Evolutionary conservation across 1,284 basidiomycete genomes (phyloP).

Genomic region (Tilletia setariae): DNA sequence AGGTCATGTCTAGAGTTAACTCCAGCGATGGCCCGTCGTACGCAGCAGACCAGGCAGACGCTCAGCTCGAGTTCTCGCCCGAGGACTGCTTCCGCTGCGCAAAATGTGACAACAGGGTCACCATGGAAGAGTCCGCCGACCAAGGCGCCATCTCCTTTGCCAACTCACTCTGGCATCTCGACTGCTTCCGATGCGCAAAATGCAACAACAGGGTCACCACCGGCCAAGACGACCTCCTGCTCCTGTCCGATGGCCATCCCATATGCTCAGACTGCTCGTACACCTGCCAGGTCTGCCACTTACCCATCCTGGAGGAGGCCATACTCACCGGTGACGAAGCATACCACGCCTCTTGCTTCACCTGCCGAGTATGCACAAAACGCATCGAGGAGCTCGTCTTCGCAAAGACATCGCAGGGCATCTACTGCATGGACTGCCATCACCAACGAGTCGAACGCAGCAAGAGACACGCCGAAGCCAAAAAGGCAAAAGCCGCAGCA

Average conservation of each 20-base stretch:
- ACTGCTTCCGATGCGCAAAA: constrained; percentile 44
- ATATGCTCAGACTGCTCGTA: constrained; percentile 97
- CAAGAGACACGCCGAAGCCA: constrained; percentile 73
- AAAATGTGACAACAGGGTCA: too few species aligned
- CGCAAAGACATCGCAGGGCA: constrained; percentile 95
- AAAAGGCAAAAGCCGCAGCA: constrained; percentile 54
- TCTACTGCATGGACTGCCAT: constrained; percentile 97
- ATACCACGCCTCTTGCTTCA: constrained; percentile 97
- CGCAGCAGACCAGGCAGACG: too few species aligned
- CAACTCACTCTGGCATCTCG: constrained; percentile 46
- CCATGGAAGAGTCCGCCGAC: constrained; percentile 39
- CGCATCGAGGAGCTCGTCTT: constrained; percentile 97
- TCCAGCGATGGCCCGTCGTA: too few species aligned
- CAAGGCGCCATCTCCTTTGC: constrained; percentile 46
- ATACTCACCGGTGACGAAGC: constrained; percentile 98
- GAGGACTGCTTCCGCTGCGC: too few species aligned
- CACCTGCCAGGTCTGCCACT: constrained; percentile 57
- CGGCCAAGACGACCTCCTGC: constrained; percentile 82
- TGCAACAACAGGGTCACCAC: constrained; percentile 63
- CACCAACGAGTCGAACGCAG: constrained; percentile 92
- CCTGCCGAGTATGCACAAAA: constrained; percentile 88
- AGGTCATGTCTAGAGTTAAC: too few species aligned
- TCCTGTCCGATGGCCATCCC: constrained; percentile 92
- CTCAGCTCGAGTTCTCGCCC: too few species aligned
- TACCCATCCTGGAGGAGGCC: constrained; percentile 58